Base-by-base conservation (phyloP, 1,284 basidiomycete species). In the Mycocalia duriaeana region DNA sequence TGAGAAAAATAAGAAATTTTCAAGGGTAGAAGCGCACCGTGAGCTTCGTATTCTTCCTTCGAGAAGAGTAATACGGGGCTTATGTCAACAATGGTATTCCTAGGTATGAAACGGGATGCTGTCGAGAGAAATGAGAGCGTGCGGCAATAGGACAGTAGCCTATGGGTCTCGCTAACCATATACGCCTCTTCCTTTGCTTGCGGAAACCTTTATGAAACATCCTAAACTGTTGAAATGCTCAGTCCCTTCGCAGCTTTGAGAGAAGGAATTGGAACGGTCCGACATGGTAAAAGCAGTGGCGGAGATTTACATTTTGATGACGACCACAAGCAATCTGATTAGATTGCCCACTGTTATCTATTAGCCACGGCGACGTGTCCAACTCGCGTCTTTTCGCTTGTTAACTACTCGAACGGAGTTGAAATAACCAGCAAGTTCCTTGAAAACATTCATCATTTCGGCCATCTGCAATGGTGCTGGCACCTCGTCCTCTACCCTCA, bases 21-120 rank as follows among this genome's bases (percentile, higher is more conserved):
- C n/a, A n/a, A n/a, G n/a, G n/a, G n/a, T n/a, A n/a, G n/a, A n/a
- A 38, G 20, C 49, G 43, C 54, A 47, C 84, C 87, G 59, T 87
- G 75, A 5, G 66, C 57, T 39, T 80, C 74, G 61, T 93, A 93
- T 65, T 93, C 90, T 24, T 80, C 72, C 41, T 78, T 73, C 1
- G 71, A 67, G 56, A 95, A 82, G 5, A 96, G 70, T 8, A 96
- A 71, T n/a, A 93, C 89, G 0, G 94, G 94, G 49, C 86, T 89
- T 52, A 85, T 80, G 63, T 97, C 94, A 49, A 97, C 63, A 9
- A 89, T 49, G 0, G 84, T 87, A 14, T 81, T 75, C 2, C 77
- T 69, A 8, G 80, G 71, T 46, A 94, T 85, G 25, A 62, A 53
- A 26, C 67, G 65, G 4, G 79, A 70, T 28, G 90, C 85, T 85